phyloP scores from a whole-genome alignment of 805 yeast species.

The Candida takata region DNA sequence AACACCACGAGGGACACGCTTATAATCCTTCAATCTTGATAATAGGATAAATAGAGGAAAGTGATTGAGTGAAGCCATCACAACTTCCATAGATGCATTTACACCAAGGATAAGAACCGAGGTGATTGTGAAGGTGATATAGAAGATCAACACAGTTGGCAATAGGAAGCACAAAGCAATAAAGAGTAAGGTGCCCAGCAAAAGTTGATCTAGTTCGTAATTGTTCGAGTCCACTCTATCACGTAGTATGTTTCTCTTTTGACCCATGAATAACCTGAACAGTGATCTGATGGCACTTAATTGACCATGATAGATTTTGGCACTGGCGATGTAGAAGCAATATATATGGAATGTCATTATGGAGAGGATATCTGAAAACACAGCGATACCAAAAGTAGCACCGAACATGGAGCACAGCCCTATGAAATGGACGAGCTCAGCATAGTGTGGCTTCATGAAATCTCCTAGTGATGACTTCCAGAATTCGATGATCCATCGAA shows the following conservation, averaged over 20 bases:
- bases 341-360: conserved; percentile 64
- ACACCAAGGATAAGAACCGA: conserved; percentile 44
- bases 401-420: conserved; percentile 45
- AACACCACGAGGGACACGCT: conserved; percentile 59
- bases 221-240: conserved; percentile 79
- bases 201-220: conserved; percentile 78
- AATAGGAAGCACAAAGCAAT: conserved; percentile 69
- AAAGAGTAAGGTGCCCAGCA: conserved; percentile 84
- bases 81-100: conserved; percentile 48
- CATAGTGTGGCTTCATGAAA: conserved; percentile 23
- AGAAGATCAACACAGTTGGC: conserved; percentile 87
- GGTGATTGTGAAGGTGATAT: conserved; percentile 59
- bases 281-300: conserved; percentile 60
- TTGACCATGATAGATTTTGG: conserved; percentile 75
- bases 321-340: conserved; percentile 71
- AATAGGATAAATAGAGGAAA: conserved; percentile 81
- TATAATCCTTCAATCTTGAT: conserved; percentile 72
- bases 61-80: conserved; percentile 65
- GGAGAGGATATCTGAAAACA: conserved; percentile 57
- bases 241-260: conserved; percentile 76
- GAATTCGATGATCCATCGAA: conserved; percentile 74
- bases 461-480: conserved; percentile 38
- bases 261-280: conserved; percentile 82
- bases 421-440: conserved; percentile 29
- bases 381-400: conserved; percentile 60